Evolutionary conservation across 225 moss, liverwort and hornwort species (phyloP), one percentile per base, ranked within the genome.

Genomic region (Takakia lepidozioides): DNA sequence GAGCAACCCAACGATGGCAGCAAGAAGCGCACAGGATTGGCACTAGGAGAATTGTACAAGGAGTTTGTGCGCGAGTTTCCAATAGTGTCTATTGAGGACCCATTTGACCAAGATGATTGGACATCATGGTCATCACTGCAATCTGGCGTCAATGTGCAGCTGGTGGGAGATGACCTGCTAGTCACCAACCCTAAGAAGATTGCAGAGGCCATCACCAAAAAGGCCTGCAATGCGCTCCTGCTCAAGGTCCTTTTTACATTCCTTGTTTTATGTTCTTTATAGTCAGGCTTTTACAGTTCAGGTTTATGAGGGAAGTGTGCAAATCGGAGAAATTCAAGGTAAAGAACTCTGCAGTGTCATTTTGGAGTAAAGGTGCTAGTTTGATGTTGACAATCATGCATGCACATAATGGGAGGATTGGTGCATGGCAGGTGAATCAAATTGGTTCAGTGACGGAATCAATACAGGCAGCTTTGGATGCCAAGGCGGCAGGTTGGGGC

Each of bases 51-150:
- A 6, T 84, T 95, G 27, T 95, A 95, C 74, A 86, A 89, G 62
- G 73, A 67, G 9, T 95, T 95, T 26, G 84, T 60, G 10, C 84
- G 72, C 17, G 93, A 95, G 46, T 95, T 89, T 25, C 93, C 93
- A 1, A 95, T 95, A 20, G 79, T 95, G 16, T 89, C 93, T 1
- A 87, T 95, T 49, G 93, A 95, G 66, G 93, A 95, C 62, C 93
- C 93, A 17, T 95, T 78, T 50, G 93, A 95, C 48, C 93, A 95
- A 66, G 93, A 95, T 59, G 93, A 95, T 66, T 95, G 93, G 93
- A 72, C 81, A 22, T 86, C 93, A 10, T 93, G 93, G 93, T 50
- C 89, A 38, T 76, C 78, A 2, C 57, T 93, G 45, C 84, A 69
- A 46, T 57, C 81, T 27, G 89, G 93, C 29, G 49, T 71, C 14